A percentile compares a stretch with the other conserved stretches of the same genome.
phyloP scores from a whole-genome alignment of 768 basidiomycete genomes.

The Suillus americanus region DNA sequence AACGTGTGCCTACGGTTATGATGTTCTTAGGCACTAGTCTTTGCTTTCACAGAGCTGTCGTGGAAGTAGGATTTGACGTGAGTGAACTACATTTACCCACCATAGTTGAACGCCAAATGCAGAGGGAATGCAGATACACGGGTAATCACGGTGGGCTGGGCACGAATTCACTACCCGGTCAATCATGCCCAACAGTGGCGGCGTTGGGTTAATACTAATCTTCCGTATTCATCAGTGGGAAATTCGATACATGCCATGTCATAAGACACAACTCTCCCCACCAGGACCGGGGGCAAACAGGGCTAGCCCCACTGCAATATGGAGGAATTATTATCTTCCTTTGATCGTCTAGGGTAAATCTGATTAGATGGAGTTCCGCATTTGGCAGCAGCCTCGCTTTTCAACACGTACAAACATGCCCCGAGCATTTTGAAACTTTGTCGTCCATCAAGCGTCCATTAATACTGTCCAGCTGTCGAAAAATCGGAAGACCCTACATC shows the following conservation, averaged over 20 bases:
- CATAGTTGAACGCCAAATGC: not conserved
- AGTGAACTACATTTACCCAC: not conserved
- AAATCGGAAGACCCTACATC: not conserved
- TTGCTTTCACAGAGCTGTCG: not conserved
- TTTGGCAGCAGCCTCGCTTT: not conserved
- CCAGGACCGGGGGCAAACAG: not conserved
- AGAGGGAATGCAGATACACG: not conserved
- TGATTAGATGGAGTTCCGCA: not conserved
- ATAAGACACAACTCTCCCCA: not conserved
- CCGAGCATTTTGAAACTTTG: too few species aligned
- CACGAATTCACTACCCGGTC: not conserved
- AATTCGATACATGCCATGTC: not conserved
- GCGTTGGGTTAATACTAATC: not conserved
- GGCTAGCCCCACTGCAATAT: not conserved
- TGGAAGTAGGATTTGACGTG: not conserved
- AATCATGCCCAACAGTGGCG: not conserved
- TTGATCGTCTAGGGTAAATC: not conserved
- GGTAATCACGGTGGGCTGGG: not conserved
- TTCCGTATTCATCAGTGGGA: not conserved
- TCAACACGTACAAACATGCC: slow-evolving; percentile 1
- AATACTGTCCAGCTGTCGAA: not conserved
- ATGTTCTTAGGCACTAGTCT: not conserved
- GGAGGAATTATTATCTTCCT: not conserved
- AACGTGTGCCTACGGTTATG: not conserved
- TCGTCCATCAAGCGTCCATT: not conserved